These are phyloP conservation scores for Phlegmacium glaucopus DNA, from an alignment of 768 basidiomycete species.

Conservation along the genomic window DNA sequence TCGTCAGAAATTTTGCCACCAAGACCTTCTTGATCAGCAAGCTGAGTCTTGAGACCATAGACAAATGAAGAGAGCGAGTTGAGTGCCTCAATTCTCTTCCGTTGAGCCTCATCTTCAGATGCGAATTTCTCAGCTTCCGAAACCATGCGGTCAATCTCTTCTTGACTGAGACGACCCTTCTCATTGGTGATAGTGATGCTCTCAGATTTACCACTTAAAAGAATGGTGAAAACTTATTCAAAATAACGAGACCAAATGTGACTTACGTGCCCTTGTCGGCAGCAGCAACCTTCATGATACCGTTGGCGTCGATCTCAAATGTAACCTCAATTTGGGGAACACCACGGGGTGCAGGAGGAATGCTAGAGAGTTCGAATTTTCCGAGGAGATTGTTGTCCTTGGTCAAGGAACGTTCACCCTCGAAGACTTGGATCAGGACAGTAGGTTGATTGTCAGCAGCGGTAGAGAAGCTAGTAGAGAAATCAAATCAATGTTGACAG, in stretches of 20 bases:
- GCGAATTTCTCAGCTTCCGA: constrained; percentile 91
- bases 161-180: constrained; percentile 85
- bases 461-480: constrained; percentile 57
- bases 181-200: constrained; percentile 95
- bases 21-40: constrained; percentile 84
- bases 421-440: constrained; percentile 95
- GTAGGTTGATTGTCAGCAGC: constrained; percentile 93
- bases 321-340: constrained; percentile 97
- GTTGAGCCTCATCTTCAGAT: constrained; percentile 71
- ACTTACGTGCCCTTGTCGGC: constrained; percentile 91
- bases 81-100: constrained; percentile 83
- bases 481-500: constrained; percentile 19
- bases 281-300: constrained; percentile 92
- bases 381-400: constrained; percentile 99
- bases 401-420: constrained; percentile 95
- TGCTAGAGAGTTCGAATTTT: constrained; percentile 90
- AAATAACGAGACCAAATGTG: neutral
- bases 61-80: constrained; percentile 80
- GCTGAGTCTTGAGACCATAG: constrained; percentile 84
- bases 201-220: constrained; percentile 73
- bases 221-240: neutral
- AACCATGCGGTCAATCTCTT: constrained; percentile 96
- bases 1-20: constrained; percentile 83
- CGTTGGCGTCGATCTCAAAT: constrained; percentile 94
- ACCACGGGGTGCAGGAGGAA: constrained; percentile 94